Conservation (phyloP, 768 basidiomycete genomes). For the Hortiboletus flavorubellus region DNA sequence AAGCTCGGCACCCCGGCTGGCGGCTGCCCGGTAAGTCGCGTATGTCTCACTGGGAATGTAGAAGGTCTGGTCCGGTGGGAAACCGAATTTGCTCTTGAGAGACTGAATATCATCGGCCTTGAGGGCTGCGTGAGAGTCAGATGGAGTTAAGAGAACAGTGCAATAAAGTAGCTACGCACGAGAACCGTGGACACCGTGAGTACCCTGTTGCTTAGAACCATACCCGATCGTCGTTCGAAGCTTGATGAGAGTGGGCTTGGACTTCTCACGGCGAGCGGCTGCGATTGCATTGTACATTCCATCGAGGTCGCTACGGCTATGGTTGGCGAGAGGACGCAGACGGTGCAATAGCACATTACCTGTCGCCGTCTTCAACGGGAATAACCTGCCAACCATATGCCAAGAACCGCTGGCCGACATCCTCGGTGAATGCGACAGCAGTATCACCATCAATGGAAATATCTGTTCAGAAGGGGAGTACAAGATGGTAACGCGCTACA, state of each 20-base stretch:
- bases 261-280: slow-evolving; percentile 69
- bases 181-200: slow-evolving; percentile 91
- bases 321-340: slow-evolving; percentile 10
- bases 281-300: slow-evolving; percentile 77
- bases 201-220: slow-evolving; percentile 90
- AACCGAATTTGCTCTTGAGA: slow-evolving; percentile 81
- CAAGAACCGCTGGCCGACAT: slow-evolving; percentile 84
- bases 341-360: slow-evolving; percentile 37
- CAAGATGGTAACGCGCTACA: neutral
- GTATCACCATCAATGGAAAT: slow-evolving; percentile 98
- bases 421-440: slow-evolving; percentile 88
- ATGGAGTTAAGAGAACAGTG: neutral
- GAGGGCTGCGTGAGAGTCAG: slow-evolving; percentile 51
- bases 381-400: slow-evolving; percentile 95
- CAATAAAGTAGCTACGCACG: slow-evolving; percentile 51
- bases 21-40: slow-evolving; percentile 61
- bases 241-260: slow-evolving; percentile 84
- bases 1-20: slow-evolving; percentile 66
- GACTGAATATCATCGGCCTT: slow-evolving; percentile 87
- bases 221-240: slow-evolving; percentile 90
- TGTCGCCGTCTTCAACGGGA: slow-evolving; percentile 76
- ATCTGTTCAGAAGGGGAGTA: slow-evolving; percentile 43
- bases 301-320: slow-evolving; percentile 60
- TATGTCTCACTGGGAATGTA: slow-evolving; percentile 72
- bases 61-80: slow-evolving; percentile 77